Conservation (phyloP, 495 filamentous ascomycete species). For the Cudoniella acicularis region DNA sequence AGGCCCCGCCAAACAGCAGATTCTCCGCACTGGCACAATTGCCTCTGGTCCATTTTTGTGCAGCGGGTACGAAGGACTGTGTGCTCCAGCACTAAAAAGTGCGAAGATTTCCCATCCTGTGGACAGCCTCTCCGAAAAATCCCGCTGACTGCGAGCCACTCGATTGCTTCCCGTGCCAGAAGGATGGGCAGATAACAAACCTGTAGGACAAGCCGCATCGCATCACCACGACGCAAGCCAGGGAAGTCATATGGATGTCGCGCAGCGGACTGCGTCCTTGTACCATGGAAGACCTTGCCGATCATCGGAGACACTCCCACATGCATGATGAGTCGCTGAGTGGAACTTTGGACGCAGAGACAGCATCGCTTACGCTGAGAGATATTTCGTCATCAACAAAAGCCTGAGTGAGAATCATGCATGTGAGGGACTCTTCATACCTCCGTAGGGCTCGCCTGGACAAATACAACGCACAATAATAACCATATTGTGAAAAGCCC, state of each 20-base stretch:
- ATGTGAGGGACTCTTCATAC: too few species aligned
- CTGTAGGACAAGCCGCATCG: neutral
- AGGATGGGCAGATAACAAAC: neutral
- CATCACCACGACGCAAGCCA: neutral
- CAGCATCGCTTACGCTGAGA: neutral
- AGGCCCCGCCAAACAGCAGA: constrained; percentile 1
- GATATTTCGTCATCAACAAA: neutral
- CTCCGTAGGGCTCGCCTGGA: neutral
- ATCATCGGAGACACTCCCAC: neutral
- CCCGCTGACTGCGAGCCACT: neutral
- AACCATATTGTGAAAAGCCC: neutral
- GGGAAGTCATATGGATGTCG: neutral
- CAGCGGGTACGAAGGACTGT: neutral
- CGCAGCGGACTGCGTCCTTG: neutral
- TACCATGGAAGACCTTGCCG: neutral
- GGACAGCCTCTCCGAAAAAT: neutral
- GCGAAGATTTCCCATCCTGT: neutral
- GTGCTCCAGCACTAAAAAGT: neutral
- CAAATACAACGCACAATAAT: neutral
- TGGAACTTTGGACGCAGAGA: too few species aligned
- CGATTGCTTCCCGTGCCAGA: neutral
- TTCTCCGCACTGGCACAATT: neutral
- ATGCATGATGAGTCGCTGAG: too few species aligned
- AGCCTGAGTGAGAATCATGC: neutral
- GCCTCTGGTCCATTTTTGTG: neutral